A percentile compares a stretch with the other conserved stretches of the same genome.
These are phyloP conservation scores for Orobanche coerulescens DNA, from an alignment of 257 asterid species.

Conservation along the genomic window DNA sequence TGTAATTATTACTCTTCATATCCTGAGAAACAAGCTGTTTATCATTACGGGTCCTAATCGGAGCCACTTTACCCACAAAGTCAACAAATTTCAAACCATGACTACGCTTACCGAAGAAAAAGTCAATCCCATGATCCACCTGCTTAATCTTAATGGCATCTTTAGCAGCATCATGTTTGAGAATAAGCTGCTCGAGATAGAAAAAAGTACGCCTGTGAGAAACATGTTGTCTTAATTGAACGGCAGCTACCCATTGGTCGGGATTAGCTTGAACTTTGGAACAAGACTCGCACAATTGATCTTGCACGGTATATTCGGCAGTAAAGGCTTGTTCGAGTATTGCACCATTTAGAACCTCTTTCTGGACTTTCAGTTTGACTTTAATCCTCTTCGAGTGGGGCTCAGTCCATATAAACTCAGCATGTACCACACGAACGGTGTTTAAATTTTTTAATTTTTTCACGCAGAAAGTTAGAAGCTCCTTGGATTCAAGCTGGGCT, in stretches of 20 bases:
- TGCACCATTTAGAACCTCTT: constrained; percentile 51
- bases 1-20: constrained; percentile 32
- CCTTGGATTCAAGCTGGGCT: constrained; percentile 44
- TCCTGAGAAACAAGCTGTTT: constrained; percentile 44
- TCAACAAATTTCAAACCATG: constrained; percentile 36
- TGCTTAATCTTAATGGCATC: constrained; percentile 44
- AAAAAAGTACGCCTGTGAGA: constrained; percentile 53
- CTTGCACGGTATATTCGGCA: constrained; percentile 42
- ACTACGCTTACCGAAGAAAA: constrained; percentile 34
- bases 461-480: constrained; percentile 39
- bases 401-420: constrained; percentile 46
- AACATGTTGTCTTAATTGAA: constrained; percentile 49
- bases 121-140: constrained; percentile 44
- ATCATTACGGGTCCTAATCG: constrained; percentile 28
- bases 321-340: constrained; percentile 38
- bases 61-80: constrained; percentile 29
- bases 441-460: constrained; percentile 38
- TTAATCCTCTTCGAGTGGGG: constrained; percentile 50
- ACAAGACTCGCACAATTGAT: constrained; percentile 50
- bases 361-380: constrained; percentile 40
- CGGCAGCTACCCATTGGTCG: constrained; percentile 59
- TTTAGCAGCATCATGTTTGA: constrained; percentile 47
- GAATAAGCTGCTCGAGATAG: constrained; percentile 53
- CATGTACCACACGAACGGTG: constrained; percentile 37
- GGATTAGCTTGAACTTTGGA: constrained; percentile 44